Evolutionary conservation across 768 basidiomycete genomes (phyloP), one percentile per base, ranked within the genome.

Genomic region (Trametes cinnabarina): DNA sequence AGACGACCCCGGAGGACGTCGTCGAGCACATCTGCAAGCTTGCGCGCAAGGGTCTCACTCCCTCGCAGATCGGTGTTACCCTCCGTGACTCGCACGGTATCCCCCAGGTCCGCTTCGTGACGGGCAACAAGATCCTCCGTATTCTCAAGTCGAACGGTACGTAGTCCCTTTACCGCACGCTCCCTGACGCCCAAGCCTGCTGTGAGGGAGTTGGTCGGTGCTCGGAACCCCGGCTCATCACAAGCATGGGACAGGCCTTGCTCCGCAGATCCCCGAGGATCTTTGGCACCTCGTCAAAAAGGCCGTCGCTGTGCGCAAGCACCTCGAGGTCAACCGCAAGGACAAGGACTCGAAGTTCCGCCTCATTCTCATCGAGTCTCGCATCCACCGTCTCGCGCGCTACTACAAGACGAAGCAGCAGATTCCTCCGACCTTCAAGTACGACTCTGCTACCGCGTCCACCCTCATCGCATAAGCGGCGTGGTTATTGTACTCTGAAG

Each of bases 221-320:
- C 22, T 39, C 22, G 34, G 14, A 42, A 20, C 22, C 14, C 43
- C 30, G 54, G 23, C 53, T 52, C 47, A 49, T 44, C 47, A 58
- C 44, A 52, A 47, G 78, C 79, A 78, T 51, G 46, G 74, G 76
- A 75, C 78, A 96, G 94, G 92, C 78, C 90, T 98, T 79, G 94
- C 88, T 74, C 94, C 96, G 70, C 83, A 87, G 77, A 92, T 98
- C 80, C 96, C 96, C 68, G 96, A 99, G 86, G 96, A 97, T 84
- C 90, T 98, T 63, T 97, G 93, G 90, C 89, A 94, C 85, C 88
- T 97, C 76, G 89, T 98, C 86, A 98, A 98, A 88, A 99, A 98
- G 87, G 96, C 96, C 75, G 94, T 99, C 71, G 83, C 92, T 69
- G 94, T 99, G 71, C 94, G 95, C 78, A 98, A 98, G 83, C 96